Conservation (phyloP, 2,329 filamentous ascomycete genomes). For the Verticillium tricorpus region DNA sequence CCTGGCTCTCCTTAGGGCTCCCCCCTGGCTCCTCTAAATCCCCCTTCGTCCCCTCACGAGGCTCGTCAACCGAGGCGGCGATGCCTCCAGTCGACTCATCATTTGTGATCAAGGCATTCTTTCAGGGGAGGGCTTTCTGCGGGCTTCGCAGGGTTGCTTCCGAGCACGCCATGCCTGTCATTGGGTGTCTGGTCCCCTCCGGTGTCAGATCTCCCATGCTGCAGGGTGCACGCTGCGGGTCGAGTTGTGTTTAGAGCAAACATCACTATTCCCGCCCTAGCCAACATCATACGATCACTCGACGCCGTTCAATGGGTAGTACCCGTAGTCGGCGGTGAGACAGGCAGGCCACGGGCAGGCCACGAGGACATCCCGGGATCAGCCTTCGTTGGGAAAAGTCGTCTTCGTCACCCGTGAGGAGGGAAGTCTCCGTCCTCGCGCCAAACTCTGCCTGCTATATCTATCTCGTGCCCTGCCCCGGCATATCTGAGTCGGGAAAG, state of each 20-base stretch:
- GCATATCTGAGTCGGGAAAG: neutral
- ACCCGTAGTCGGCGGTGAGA: neutral
- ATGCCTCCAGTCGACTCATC: neutral
- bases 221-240: neutral
- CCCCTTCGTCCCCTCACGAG: neutral
- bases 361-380: constrained; percentile 2
- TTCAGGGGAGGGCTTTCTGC: neutral
- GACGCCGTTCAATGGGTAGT: neutral
- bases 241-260: neutral
- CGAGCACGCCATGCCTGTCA: neutral
- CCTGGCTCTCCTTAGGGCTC: neutral
- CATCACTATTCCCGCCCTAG: neutral
- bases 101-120: neutral
- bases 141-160: neutral
- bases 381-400: neutral
- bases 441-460: neutral
- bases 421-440: neutral
- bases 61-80: neutral
- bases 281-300: constrained; percentile 3
- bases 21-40: neutral
- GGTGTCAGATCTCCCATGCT: neutral
- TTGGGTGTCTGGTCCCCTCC: neutral
- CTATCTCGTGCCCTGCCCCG: neutral
- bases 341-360: neutral
- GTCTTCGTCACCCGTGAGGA: neutral